Evolutionary conservation across 345 rosid genomes (phyloP).

Genomic region (Kernera saxatilis): DNA sequence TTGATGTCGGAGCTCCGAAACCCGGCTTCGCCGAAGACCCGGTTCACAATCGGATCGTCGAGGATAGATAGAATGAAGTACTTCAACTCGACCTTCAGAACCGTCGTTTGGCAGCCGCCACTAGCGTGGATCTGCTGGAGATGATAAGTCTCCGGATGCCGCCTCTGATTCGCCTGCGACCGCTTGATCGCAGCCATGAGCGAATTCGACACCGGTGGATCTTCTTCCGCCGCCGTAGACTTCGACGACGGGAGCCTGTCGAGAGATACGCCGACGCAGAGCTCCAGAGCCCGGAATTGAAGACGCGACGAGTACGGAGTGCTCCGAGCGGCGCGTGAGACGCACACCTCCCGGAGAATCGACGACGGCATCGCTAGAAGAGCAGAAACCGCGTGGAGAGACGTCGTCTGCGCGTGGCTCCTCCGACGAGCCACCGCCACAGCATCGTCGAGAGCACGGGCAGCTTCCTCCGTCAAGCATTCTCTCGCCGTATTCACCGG

Average conservation of each 20-base stretch:
- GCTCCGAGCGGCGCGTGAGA: slow-evolving; percentile 37
- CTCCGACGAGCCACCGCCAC: slow-evolving; percentile 62
- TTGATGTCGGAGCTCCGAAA: slow-evolving; percentile 58
- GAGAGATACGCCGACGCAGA: slow-evolving; percentile 55
- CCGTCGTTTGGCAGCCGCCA: slow-evolving; percentile 24
- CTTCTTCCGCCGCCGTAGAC: slow-evolving; percentile 21
- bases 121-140: slow-evolving; percentile 50
- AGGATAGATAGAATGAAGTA: slow-evolving; percentile 51
- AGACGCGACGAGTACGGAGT: slow-evolving; percentile 39
- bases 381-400: slow-evolving; percentile 67
- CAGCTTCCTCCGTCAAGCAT: slow-evolving; percentile 59
- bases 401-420: slow-evolving; percentile 60
- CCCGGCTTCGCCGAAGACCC: slow-evolving; percentile 57
- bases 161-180: slow-evolving; percentile 77
- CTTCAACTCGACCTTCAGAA: slow-evolving; percentile 53
- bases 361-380: slow-evolving; percentile 48
- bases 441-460: slow-evolving; percentile 58
- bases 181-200: slow-evolving; percentile 93
- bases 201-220: slow-evolving; percentile 66
- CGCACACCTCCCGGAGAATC: slow-evolving; percentile 52
- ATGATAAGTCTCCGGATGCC: slow-evolving; percentile 77
- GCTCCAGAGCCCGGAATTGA: slow-evolving; percentile 60
- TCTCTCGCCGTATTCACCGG: slow-evolving; percentile 54
- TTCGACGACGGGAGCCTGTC: slow-evolving; percentile 46
- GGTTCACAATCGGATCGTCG: slow-evolving; percentile 67